Evolutionary conservation across 2,329 filamentous ascomycete genomes (phyloP), one percentile per base, ranked within the genome.

Genomic region (Colletotrichum eleusines): DNA sequence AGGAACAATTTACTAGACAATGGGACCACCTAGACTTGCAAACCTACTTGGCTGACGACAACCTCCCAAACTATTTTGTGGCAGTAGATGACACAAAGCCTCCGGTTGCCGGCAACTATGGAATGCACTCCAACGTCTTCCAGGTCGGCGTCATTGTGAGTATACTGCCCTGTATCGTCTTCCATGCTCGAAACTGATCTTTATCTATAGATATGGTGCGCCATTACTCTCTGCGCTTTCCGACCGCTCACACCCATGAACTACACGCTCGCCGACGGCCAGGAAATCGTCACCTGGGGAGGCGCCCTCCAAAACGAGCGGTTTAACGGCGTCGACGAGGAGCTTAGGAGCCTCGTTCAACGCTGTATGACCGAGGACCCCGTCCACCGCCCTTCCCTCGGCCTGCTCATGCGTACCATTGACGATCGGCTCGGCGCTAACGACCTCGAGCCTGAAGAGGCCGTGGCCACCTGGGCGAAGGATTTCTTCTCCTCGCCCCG

Each of bases 301-400:
- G 57, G 50, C 35, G 64, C 63, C 55, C 61, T 73, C 16, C 54
- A 63, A 38, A 33, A 63, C 12, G 46, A 35, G 20, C 31, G 55
- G 5, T 75, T 69, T 38, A 11, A 16, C 8, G 18, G 48, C 5
- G 46, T 77, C 18, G 78, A 79, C 16, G 2, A n/a, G 1, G 61
- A 74, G 9, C 65, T 80, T 6, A 74, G 72, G 33, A 67, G 76
- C 2, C 61, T 73, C 3, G 38, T 80, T 28, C 61, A 72, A 44
- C 71, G 62, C 14, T 80, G 79, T 63, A 65, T 77, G 66, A 75
- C 72, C 35, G 73, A 78, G 18, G 58, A 71, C 2, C 79, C 79
- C 0, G 16, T 50, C 28, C 73, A 77, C 7, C 77, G 79, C 0
- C 79, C 79, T 9, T 54, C 28, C 5, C 68, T 79, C 12, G 23